A percentile compares a stretch with the other conserved stretches of the same genome.
Evolutionary conservation across 495 filamentous ascomycete genomes (phyloP).

Genomic region (Gamarada debralockiae): DNA sequence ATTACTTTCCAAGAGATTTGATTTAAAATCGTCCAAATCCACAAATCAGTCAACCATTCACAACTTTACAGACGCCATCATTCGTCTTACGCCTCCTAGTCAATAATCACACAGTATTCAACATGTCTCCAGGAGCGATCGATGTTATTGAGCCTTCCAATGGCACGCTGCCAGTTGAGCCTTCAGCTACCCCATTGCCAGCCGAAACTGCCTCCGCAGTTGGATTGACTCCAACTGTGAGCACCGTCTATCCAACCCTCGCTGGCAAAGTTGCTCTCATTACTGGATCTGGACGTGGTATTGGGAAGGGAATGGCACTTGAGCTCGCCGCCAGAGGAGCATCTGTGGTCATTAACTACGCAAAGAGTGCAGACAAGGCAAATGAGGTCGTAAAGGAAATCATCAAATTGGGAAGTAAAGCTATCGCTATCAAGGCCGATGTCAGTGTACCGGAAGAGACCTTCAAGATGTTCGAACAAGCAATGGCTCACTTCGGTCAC

Average conservation of each 20-base stretch:
- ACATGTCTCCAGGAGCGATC: neutral
- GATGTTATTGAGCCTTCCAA: neutral
- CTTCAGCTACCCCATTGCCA: too few species aligned
- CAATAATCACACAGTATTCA: neutral
- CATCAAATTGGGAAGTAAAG: slow-evolving; percentile 49
- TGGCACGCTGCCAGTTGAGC: too few species aligned
- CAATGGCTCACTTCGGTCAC: slow-evolving; percentile 61
- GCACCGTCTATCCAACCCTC: neutral
- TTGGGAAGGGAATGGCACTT: slow-evolving; percentile 70
- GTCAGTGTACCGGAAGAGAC: slow-evolving; percentile 65
- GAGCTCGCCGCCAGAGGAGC: slow-evolving; percentile 72
- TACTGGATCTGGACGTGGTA: slow-evolving; percentile 69
- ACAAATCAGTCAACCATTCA: too few species aligned
- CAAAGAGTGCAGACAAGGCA: slow-evolving; percentile 56
- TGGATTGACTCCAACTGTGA: neutral
- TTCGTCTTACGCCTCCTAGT: too few species aligned
- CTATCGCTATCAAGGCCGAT: slow-evolving; percentile 71
- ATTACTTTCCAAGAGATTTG: too few species aligned
- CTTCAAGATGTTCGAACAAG: slow-evolving; percentile 55
- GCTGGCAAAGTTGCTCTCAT: slow-evolving; percentile 70
- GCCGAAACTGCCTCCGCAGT: neutral
- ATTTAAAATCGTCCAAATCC: too few species aligned
- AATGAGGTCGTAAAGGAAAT: slow-evolving; percentile 61
- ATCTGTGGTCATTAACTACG: slow-evolving; percentile 76
- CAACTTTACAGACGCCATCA: too few species aligned